Conservation (phyloP, 73 alveolate genomes). For the Paramecium caudatum region DNA sequence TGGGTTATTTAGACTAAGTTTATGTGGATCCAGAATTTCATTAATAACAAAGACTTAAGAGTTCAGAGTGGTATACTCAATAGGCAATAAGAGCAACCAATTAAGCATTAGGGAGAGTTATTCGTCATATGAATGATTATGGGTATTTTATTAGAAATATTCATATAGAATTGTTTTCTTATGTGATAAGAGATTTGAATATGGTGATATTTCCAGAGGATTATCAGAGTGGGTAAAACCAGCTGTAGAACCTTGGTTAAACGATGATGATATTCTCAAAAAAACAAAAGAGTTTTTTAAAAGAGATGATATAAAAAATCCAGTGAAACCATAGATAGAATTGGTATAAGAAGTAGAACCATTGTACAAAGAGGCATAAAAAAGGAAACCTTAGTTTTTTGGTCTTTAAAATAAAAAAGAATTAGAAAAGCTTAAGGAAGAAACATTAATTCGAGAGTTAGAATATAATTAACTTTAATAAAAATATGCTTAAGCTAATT, state of each 20-base stretch:
- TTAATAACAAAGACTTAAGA: conserved; percentile 80
- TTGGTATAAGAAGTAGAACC: not conserved
- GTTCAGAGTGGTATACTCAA: conserved; percentile 95
- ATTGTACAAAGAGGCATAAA: not conserved
- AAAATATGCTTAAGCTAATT: not conserved
- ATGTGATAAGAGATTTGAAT: conserved; percentile 50
- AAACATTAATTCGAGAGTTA: not conserved
- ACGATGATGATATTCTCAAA: conserved; percentile 38
- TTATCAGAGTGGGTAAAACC: conserved; percentile 57
- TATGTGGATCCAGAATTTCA: conserved; percentile 74
- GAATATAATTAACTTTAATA: not conserved
- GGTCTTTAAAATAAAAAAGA: not conserved
- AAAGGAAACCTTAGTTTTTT: not conserved
- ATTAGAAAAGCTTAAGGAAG: conserved; percentile 26
- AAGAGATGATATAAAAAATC: not conserved
- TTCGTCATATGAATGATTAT: conserved; percentile 95
- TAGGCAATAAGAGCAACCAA: conserved; percentile 94
- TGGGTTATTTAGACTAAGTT: conserved; percentile 88
- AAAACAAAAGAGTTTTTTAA: not conserved
- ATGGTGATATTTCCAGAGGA: conserved; percentile 4
- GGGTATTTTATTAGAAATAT: conserved; percentile 78
- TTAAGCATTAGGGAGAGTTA: conserved; percentile 98
- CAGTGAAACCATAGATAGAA: not conserved
- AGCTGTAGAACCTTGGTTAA: conserved; percentile 14
- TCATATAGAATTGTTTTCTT: conserved; percentile 30